phyloP scores from a whole-genome alignment of 176 grass and related monocot species.

The Aegilops tauschii region DNA sequence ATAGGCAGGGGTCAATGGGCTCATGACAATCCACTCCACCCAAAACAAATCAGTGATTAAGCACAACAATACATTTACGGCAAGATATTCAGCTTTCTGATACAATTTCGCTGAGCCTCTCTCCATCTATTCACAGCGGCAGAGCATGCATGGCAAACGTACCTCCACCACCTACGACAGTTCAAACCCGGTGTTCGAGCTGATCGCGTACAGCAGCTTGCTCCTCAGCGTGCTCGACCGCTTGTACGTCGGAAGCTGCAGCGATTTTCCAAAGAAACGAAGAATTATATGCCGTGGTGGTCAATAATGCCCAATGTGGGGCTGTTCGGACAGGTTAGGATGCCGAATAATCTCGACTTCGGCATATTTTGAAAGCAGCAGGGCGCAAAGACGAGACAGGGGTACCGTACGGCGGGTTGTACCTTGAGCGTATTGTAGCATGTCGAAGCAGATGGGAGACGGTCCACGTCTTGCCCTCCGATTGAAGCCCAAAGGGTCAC shows the following conservation, averaged over 20 bases:
- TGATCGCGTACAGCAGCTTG: conserved; percentile 88
- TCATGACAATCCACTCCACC: no score
- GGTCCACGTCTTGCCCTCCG: conserved; percentile 93
- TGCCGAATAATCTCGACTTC: not conserved
- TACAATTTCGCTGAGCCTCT: conserved; percentile 28
- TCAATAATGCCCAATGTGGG: not conserved
- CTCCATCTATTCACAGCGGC: conserved; percentile 55
- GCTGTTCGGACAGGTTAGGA: not conserved
- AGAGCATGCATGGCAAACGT: conserved; percentile 13
- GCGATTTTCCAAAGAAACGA: not conserved
- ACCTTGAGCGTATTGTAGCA: conserved; percentile 98
- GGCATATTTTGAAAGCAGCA: not conserved
- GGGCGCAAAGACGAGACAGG: not conserved
- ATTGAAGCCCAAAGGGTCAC: conserved; percentile 84
- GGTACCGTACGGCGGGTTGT: not conserved
- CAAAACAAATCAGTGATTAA: not conserved
- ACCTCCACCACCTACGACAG: conserved; percentile 44
- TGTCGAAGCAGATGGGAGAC: conserved; percentile 92
- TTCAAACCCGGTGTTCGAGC: conserved; percentile 89
- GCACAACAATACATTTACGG: not conserved
- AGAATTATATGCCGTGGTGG: not conserved
- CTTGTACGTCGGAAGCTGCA: conserved; percentile 83
- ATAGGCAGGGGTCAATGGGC: no score
- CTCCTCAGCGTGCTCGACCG: conserved; percentile 77
- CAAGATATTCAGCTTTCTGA: not conserved